Conservation (phyloP, 495 filamentous ascomycete genomes). For the Talaromyces ruber region DNA sequence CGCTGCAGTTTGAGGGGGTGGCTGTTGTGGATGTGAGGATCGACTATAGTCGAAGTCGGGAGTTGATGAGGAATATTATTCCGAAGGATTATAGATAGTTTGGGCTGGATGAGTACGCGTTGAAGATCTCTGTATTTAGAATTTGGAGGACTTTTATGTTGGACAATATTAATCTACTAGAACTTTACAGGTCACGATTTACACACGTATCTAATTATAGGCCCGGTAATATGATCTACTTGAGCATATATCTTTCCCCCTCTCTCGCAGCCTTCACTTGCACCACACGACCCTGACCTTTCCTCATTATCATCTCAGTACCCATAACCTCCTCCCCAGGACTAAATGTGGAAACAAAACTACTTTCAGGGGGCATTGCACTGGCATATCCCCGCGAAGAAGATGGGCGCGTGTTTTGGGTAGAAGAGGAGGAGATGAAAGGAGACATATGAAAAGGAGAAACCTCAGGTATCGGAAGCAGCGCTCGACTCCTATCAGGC, state of each 20-base stretch:
- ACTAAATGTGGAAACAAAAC: background rate
- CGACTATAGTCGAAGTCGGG: constrained; percentile 3
- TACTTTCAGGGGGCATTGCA: background rate
- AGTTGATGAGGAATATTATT: constrained; percentile 8
- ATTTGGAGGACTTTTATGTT: background rate
- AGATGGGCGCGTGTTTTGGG: background rate
- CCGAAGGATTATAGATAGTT: constrained; percentile 3
- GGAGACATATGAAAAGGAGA: background rate
- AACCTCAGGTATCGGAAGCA: background rate
- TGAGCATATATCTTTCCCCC: background rate
- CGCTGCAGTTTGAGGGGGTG: constrained; percentile 1
- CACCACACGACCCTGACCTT: background rate
- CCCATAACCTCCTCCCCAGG: background rate
- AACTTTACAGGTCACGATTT: background rate
- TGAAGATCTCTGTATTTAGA: background rate
- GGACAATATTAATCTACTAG: background rate
- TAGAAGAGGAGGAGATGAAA: background rate
- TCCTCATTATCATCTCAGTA: background rate
- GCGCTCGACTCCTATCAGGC: background rate
- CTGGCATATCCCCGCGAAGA: background rate
- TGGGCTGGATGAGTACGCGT: background rate
- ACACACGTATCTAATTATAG: background rate
- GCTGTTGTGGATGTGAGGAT: constrained; percentile 6
- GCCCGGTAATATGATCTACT: background rate
- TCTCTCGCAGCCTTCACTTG: background rate